These are phyloP conservation scores for Malus domestica DNA, from an alignment of 306 rosid genomes.

Conservation along the genomic window DNA sequence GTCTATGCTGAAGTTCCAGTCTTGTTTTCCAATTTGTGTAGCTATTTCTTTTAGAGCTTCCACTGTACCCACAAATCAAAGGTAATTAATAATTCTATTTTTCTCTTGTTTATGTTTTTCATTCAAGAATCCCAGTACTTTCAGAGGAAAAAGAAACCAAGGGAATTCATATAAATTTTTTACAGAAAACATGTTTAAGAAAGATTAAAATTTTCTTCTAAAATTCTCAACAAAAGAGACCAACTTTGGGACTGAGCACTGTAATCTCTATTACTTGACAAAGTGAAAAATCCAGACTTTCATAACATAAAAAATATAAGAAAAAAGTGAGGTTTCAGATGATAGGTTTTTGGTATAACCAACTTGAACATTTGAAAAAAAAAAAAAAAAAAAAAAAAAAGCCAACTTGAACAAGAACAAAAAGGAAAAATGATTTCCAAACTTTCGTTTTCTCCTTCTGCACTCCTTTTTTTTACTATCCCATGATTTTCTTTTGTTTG, in stretches of 20 bases:
- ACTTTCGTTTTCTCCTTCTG: too few species aligned
- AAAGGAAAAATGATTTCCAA: too few species aligned
- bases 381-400: too few species aligned
- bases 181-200: not conserved
- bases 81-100: not conserved
- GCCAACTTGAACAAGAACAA: not conserved
- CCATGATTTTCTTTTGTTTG: too few species aligned
- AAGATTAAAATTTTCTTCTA: not conserved
- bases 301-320: too few species aligned
- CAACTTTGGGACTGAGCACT: not conserved
- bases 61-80: conserved; percentile 5
- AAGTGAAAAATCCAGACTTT: not conserved
- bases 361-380: too few species aligned
- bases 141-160: too few species aligned
- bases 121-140: too few species aligned
- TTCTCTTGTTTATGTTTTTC: not conserved
- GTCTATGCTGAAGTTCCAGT: conserved; percentile 16
- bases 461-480: too few species aligned
- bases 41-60: conserved; percentile 12
- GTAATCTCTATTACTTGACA: too few species aligned
- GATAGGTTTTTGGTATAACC: not conserved
- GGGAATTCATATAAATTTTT: too few species aligned
- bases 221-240: not conserved
- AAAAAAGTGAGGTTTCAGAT: not conserved
- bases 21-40: conserved; percentile 7